phyloP scores from a whole-genome alignment of 106 monocot species.

The Chionographis japonica region DNA sequence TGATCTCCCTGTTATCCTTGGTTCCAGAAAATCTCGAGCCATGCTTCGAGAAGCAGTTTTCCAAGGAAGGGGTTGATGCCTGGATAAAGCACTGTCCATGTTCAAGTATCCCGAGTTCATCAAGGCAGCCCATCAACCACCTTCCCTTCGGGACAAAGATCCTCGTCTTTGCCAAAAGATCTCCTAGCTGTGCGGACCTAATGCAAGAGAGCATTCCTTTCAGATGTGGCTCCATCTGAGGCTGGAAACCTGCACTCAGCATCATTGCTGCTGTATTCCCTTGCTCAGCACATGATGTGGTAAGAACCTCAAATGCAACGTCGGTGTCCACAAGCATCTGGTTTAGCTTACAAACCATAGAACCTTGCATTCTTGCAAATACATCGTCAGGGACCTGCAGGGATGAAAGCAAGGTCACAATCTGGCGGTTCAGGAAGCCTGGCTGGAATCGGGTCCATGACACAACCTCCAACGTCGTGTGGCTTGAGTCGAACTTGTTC shows the following conservation, averaged over 20 bases:
- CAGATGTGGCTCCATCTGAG: conserved; percentile 79
- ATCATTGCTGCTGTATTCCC: conserved; percentile 82
- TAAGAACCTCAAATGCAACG: conserved; percentile 73
- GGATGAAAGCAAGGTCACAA: conserved; percentile 73
- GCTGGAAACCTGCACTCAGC: conserved; percentile 83
- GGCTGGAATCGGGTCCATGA: conserved; percentile 91
- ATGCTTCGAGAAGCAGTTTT: conserved; percentile 64
- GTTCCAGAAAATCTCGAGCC: conserved; percentile 49
- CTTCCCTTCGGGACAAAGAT: conserved; percentile 88
- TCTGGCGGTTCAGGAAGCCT: conserved; percentile 90
- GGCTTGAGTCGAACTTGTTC: conserved; percentile 76
- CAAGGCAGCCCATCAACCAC: conserved; percentile 96
- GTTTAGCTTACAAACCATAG: conserved; percentile 62
- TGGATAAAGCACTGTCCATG: conserved; percentile 94
- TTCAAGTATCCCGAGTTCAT: conserved; percentile 81
- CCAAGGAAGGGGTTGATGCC: conserved; percentile 51
- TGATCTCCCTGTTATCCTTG: conserved; percentile 34
- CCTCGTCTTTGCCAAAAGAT: conserved; percentile 68
- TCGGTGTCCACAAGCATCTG: conserved; percentile 58
- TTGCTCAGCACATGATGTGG: conserved; percentile 73
- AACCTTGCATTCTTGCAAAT: conserved; percentile 72
- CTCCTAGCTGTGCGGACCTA: conserved; percentile 63
- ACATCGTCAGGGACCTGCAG: conserved; percentile 62
- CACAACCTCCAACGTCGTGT: conserved; percentile 58
- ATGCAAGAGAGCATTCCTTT: conserved; percentile 72